These are phyloP conservation scores for Tylopilus subfusipes DNA, from an alignment of 768 basidiomycete genomes.

Conservation along the genomic window DNA sequence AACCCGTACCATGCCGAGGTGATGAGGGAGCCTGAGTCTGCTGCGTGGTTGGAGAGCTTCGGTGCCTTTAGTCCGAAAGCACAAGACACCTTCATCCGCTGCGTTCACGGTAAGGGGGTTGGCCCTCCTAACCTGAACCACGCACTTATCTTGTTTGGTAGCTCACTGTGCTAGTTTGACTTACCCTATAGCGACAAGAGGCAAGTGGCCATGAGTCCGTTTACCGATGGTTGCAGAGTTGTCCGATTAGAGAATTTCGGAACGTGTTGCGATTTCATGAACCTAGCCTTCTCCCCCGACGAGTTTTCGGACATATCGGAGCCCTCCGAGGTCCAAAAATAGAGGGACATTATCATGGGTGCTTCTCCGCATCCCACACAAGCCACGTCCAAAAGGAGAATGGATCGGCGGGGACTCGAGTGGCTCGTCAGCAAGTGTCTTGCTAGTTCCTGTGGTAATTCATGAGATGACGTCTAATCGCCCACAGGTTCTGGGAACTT, in stretches of 20 bases:
- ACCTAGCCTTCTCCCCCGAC: neutral
- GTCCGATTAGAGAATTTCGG: neutral
- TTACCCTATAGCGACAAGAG: neutral
- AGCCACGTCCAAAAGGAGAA: neutral
- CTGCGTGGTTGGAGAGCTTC: constrained; percentile 2
- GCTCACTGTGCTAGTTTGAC: neutral
- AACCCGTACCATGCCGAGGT: constrained; percentile 7
- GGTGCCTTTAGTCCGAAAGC: neutral
- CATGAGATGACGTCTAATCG: neutral
- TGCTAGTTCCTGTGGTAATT: neutral
- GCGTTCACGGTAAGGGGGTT: neutral
- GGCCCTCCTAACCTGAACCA: no score
- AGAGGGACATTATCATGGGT: neutral
- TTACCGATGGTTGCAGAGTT: neutral
- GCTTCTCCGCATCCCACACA: neutral
- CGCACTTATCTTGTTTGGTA: neutral
- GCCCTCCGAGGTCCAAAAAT: neutral
- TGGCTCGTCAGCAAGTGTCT: neutral
- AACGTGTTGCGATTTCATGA: neutral
- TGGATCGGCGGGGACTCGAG: neutral
- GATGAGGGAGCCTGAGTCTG: constrained; percentile 9
- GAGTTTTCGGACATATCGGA: neutral
- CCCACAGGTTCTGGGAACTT: neutral
- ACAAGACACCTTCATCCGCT: neutral
- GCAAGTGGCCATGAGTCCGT: neutral